A percentile compares a stretch with the other conserved stretches of the same genome.
Conservation (phyloP, 208 protist genomes). For the Crithidia sp. region DNA sequence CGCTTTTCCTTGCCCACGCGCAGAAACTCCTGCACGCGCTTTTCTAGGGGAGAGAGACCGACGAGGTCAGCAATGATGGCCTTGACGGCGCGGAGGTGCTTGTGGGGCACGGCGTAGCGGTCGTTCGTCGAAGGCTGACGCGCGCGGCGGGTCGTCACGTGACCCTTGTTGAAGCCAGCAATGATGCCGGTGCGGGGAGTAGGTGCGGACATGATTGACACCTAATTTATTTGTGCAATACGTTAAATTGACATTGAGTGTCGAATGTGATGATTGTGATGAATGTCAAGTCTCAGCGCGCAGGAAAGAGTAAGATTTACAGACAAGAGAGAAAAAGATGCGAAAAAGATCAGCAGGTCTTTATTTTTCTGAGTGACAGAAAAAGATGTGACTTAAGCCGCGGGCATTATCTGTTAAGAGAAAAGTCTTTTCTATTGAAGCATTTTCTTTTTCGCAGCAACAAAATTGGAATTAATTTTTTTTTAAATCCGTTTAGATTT, state of each 20-base stretch:
- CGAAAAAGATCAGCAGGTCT: no score
- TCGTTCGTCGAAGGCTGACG: slow-evolving; percentile 77
- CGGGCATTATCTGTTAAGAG: not conserved
- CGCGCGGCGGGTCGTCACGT: slow-evolving; percentile 88
- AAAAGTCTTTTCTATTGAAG: not conserved
- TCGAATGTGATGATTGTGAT: not conserved
- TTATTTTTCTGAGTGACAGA: no score
- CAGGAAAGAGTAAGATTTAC: not conserved
- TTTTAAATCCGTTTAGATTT: no score
- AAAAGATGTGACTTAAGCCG: no score
- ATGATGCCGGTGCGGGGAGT: slow-evolving; percentile 89
- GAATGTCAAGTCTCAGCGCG: no score
- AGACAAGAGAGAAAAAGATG: slow-evolving; percentile 16
- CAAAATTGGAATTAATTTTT: no score
- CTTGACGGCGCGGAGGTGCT: slow-evolving; percentile 91
- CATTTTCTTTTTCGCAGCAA: no score
- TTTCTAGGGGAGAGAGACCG: slow-evolving; percentile 93
- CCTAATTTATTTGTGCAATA: slow-evolving; percentile 1
- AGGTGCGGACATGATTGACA: slow-evolving; percentile 61
- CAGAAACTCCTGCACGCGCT: slow-evolving; percentile 93
- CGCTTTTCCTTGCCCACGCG: slow-evolving; percentile 96
- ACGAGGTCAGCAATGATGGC: slow-evolving; percentile 91
- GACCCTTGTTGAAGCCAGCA: slow-evolving; percentile 93
- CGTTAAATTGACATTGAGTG: not conserved
- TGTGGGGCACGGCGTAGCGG: slow-evolving; percentile 88